Evolutionary conservation across 2,329 filamentous ascomycete genomes (phyloP).

Genomic region (Aspergillus neoniger): DNA sequence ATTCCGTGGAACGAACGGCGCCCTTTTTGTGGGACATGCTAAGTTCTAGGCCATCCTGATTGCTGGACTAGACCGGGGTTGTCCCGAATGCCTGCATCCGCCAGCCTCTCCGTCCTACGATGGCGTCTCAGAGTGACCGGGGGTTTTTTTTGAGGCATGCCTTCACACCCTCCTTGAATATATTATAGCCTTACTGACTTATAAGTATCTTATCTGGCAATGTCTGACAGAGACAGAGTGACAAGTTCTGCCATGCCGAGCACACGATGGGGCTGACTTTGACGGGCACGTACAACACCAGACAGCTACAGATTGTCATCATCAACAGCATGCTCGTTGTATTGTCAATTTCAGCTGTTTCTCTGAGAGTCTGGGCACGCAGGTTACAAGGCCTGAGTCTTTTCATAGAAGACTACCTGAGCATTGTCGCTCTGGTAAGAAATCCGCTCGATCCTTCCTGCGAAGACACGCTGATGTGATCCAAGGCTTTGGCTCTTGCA

Average conservation of each 20-base stretch:
- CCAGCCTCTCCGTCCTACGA: neutral
- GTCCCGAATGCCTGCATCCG: neutral
- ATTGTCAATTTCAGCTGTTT: neutral
- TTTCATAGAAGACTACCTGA: neutral
- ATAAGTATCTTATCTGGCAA: too few relatives aligned
- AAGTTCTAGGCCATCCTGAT: neutral
- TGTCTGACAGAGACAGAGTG: too few relatives aligned
- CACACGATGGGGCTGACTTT: neutral
- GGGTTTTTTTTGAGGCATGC: too few relatives aligned
- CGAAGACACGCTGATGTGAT: neutral
- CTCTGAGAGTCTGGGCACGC: neutral
- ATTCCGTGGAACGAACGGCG: neutral
- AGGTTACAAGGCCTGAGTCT: neutral
- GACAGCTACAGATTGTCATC: constrained; percentile 1
- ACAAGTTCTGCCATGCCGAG: neutral
- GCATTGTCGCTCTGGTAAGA: neutral
- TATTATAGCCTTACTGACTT: too few relatives aligned
- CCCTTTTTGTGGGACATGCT: neutral
- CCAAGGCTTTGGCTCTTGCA: neutral
- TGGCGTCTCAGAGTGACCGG: neutral
- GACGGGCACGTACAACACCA: constrained; percentile 2
- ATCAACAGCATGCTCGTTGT: neutral
- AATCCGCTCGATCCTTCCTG: neutral
- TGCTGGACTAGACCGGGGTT: neutral
- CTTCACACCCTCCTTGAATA: too few relatives aligned